These are phyloP conservation scores for Penicillium expansum DNA, from an alignment of 2,329 filamentous ascomycete species.

Conservation along the genomic window DNA sequence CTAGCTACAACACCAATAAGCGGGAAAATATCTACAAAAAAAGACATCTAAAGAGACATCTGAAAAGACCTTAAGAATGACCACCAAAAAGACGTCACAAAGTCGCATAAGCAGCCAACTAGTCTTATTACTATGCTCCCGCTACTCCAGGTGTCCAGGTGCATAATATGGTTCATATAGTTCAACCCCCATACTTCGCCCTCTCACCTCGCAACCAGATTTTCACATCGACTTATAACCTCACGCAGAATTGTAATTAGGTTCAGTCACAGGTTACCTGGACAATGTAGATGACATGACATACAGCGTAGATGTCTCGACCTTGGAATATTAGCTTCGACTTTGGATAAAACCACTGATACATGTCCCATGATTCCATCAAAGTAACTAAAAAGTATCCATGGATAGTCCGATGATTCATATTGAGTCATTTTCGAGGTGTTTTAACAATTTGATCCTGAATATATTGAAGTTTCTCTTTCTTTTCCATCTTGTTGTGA, in stretches of 20 bases:
- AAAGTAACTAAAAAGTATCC: neutral
- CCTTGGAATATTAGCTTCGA: constrained; percentile 13
- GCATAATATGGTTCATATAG: neutral
- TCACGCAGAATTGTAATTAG: neutral
- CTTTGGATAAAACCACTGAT: constrained; percentile 1
- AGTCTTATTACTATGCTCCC: neutral
- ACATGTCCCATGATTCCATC: constrained; percentile 1
- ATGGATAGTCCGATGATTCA: constrained; percentile 2
- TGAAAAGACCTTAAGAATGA: no score
- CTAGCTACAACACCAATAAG: no score
- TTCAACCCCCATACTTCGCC: neutral
- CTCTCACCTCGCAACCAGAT: neutral
- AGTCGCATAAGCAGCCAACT: no score
- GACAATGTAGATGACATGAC: neutral
- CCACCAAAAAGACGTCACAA: no score
- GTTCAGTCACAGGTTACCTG: neutral
- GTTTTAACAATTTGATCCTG: neutral
- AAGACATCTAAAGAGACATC: no score
- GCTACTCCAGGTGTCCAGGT: neutral
- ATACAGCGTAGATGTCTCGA: neutral
- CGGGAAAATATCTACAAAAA: no score
- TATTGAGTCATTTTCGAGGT: neutral
- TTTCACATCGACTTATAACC: constrained; percentile 4
- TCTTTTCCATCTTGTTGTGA: neutral
- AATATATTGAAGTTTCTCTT: neutral